Evolutionary conservation across 345 rosid species (phyloP), one percentile per base, ranked within the genome.

Genomic region (Eucalyptus virginea): DNA sequence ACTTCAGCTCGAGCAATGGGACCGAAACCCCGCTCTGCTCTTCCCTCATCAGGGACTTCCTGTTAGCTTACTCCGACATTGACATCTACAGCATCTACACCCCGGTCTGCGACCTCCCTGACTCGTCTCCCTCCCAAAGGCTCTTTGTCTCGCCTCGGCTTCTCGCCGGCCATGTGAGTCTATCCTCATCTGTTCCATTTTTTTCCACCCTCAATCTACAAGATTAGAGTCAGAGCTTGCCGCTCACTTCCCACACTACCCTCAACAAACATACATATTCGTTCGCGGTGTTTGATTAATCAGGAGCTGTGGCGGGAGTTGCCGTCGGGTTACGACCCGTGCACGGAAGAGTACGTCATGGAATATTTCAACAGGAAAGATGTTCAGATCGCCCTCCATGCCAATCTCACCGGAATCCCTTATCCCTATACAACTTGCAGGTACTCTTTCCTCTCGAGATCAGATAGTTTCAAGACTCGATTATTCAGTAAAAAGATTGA

Each of bases 321-420:
- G n/a, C 95, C 95, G 13, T 90, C 95, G 9, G 98, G 98, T 6
- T 96, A 96, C 48, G 97, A 97, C 88, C 99, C 99, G 30, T 97
- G 99, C 86, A 91, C 94, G 6, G 94, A 91, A 90, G 92, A 51
- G 9, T 95, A 97, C 86, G 94, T 93, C 0, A 94, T 90, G 90
- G 89, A 80, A 6, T 97, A 92, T 52, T 95, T 96, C 90, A 97
- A 96, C 90, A 88, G 96, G 65, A 88, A 92, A 89, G 98, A 97
- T 90, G 99, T 97, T 86, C 99, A 97, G 87, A 85, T 17, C 48
- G 97, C 97, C 11, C 93, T 97, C 9, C 97, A 96, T 89, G 98
- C 98, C 8, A 97, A 96, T 87, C 89, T 94, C 77, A 95, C 99
- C 19, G 93, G 92, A 62, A 87, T 96, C 52, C 88, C 95, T 11